Evolutionary conservation across 2,329 filamentous ascomycete genomes (phyloP).

Genomic region (Apiospora rasikravindrae): DNA sequence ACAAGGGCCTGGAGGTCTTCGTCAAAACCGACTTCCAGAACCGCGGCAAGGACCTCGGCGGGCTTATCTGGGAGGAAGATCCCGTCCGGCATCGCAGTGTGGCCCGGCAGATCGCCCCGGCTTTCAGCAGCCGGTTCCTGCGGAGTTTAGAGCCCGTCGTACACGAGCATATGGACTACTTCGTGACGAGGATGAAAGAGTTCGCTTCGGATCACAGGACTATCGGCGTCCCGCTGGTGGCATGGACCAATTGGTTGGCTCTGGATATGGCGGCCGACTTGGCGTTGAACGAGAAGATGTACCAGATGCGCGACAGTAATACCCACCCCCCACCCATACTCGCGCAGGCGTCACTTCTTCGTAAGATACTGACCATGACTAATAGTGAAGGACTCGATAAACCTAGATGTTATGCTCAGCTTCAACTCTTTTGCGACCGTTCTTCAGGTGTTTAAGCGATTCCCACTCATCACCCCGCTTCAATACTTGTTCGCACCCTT

Average conservation of each 20-base stretch:
- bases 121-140: constrained; percentile 29
- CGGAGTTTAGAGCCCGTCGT: constrained; percentile 27
- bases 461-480: constrained; percentile 26
- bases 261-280: constrained; percentile 31
- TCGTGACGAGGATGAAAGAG: constrained; percentile 28
- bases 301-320: constrained; percentile 28
- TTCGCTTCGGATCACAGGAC: neutral
- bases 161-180: constrained; percentile 30
- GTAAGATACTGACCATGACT: neutral
- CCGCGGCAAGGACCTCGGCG: constrained; percentile 27
- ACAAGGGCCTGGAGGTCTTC: constrained; percentile 28
- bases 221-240: constrained; percentile 23
- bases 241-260: constrained; percentile 30
- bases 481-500: constrained; percentile 27
- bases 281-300: constrained; percentile 27
- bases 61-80: constrained; percentile 32
- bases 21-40: constrained; percentile 30
- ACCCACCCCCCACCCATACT: neutral
- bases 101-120: constrained; percentile 29
- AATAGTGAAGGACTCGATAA: constrained; percentile 21
- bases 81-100: constrained; percentile 29
- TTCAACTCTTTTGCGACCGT: constrained; percentile 23
- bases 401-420: constrained; percentile 21
- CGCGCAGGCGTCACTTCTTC: neutral
- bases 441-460: constrained; percentile 21